phyloP scores from a whole-genome alignment of 306 rosid genomes.

The Castanopsis chinensis region DNA sequence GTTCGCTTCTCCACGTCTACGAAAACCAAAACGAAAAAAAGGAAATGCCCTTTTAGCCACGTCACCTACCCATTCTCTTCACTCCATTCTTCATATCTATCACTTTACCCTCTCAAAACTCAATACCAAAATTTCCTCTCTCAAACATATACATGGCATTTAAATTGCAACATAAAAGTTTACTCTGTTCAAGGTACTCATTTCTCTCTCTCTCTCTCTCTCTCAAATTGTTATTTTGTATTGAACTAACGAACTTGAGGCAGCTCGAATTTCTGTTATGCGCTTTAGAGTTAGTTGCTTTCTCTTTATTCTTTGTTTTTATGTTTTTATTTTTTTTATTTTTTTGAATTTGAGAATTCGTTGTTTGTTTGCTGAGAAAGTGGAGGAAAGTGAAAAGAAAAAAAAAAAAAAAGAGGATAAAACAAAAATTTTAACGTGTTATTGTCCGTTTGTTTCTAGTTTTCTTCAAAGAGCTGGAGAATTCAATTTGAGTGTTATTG shows the following conservation, averaged over 20 bases:
- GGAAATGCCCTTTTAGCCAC: slow-evolving; percentile 21
- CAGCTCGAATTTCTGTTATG: slow-evolving; percentile 18
- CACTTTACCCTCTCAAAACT: neutral
- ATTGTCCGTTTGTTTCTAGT: neutral
- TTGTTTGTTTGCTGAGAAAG: slow-evolving; percentile 25
- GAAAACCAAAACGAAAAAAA: slow-evolving; percentile 2
- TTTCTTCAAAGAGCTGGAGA: neutral
- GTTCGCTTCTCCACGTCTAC: slow-evolving; percentile 44
- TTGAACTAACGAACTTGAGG: slow-evolving; percentile 2
- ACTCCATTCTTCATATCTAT: neutral
- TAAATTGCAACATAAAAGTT: slow-evolving; percentile 45
- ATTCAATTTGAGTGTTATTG: neutral
- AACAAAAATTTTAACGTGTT: neutral
- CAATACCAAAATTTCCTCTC: slow-evolving; percentile 10
- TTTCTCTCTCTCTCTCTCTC: neutral
- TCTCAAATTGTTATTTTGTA: neutral
- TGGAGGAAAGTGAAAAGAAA: neutral
- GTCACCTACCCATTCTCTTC: slow-evolving; percentile 11
- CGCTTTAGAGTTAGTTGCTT: neutral
- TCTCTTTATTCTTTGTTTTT: neutral
- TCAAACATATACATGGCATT: slow-evolving; percentile 60
- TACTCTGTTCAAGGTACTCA: slow-evolving; percentile 61
- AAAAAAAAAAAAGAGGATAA: neutral
- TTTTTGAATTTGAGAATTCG: neutral
- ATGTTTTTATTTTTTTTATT: neutral